These are phyloP conservation scores for Fraxinus latifolia DNA, from an alignment of 305 asterid species.

Conservation along the genomic window DNA sequence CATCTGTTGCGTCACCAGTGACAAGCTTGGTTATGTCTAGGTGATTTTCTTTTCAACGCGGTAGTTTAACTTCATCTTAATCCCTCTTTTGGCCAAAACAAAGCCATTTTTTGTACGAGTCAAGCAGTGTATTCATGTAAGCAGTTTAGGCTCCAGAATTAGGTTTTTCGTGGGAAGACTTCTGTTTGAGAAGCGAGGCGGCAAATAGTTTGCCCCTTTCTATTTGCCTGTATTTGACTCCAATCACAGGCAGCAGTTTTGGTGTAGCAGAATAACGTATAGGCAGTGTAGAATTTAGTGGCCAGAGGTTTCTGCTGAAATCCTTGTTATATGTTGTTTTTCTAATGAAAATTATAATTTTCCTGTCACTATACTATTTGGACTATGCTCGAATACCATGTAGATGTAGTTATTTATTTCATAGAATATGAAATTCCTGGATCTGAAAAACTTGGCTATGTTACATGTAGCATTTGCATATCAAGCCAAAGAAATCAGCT, in stretches of 20 bases:
- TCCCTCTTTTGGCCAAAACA: not conserved
- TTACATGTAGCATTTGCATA: not conserved
- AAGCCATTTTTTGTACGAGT: not conserved
- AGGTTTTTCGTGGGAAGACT: not conserved
- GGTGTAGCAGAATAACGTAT: conserved; percentile 14
- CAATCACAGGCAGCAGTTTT: conserved; percentile 28
- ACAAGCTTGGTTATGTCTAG: conserved; percentile 65
- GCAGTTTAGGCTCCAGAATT: not conserved
- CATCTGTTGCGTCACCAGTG: conserved; percentile 44
- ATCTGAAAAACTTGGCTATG: not conserved
- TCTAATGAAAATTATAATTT: not conserved
- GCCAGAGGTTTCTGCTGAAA: not conserved
- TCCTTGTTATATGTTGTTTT: not conserved
- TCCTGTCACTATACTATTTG: not conserved
- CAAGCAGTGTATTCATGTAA: not conserved
- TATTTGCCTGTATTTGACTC: conserved; percentile 18
- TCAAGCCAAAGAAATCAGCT: not conserved
- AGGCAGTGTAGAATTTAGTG: not conserved
- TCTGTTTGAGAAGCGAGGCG: conserved; percentile 8
- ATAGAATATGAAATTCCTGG: too few relatives aligned
- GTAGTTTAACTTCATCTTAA: not conserved
- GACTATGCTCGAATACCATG: too few relatives aligned
- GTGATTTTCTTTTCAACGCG: conserved; percentile 26
- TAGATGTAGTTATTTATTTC: too few relatives aligned
- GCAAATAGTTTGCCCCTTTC: conserved; percentile 15